Percentiles rank a stretch among this genome's conserved stretches.
Conservation (phyloP, 1,284 basidiomycete genomes). For the Irpex lacteus region DNA sequence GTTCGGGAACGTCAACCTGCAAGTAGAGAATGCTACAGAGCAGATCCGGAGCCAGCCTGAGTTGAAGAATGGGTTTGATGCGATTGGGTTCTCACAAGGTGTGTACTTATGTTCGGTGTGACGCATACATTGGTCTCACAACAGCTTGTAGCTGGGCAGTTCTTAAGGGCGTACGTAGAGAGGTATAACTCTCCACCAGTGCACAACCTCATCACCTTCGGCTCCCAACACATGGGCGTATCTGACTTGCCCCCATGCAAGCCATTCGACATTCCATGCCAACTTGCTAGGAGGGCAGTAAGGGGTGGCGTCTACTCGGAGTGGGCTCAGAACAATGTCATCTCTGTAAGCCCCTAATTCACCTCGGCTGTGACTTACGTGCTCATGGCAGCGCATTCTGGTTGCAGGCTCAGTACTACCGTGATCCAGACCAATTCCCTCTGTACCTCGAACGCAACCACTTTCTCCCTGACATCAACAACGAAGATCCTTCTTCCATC, state of each 20-base stretch:
- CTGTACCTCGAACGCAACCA: conserved; percentile 69
- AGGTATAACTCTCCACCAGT: conserved; percentile 77
- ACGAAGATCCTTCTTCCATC: conserved; percentile 51
- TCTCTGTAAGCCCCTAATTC: conserved; percentile 57
- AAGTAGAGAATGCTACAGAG: conserved; percentile 63
- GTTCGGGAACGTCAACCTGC: conserved; percentile 81
- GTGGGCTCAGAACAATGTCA: conserved; percentile 80
- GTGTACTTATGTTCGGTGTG: conserved; percentile 16
- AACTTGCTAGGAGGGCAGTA: conserved; percentile 70
- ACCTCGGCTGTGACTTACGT: background rate
- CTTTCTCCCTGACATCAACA: conserved; percentile 77
- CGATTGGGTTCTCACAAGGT: conserved; percentile 92
- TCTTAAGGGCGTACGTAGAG: conserved; percentile 88
- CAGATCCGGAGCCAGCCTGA: conserved; percentile 72
- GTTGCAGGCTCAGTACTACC: conserved; percentile 85
- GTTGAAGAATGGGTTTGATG: conserved; percentile 79
- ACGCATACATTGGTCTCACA: background rate
- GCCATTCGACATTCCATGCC: conserved; percentile 73
- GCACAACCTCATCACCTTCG: conserved; percentile 87
- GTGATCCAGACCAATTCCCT: conserved; percentile 77
- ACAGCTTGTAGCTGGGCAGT: conserved; percentile 64
- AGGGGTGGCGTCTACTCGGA: conserved; percentile 76
- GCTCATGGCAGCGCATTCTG: background rate
- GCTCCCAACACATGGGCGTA: conserved; percentile 83
- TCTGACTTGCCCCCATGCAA: conserved; percentile 77